Evolutionary conservation across 306 rosid species (phyloP), one percentile per base, ranked within the genome.

Genomic region (Ochetophila trinervis): DNA sequence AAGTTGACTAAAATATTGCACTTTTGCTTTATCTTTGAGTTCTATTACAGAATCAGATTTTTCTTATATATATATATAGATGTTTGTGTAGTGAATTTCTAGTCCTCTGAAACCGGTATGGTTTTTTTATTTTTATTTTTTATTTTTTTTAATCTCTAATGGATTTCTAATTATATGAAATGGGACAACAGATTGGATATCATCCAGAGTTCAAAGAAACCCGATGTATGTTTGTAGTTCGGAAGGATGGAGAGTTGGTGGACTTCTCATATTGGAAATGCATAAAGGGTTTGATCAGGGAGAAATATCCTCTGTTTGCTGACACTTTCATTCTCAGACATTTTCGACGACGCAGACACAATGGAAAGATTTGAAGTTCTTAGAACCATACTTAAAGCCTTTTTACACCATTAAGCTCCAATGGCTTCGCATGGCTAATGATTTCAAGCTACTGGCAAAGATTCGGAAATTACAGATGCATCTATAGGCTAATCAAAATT

Each of bases 231-330:
- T 84, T 87, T 79, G 79, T 87, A 57, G 93, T 64, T 15, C 72
- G 83, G 18, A 75, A 77, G 76, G 84, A 87, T 52, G 93, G 89
- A 35, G 78, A 79, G 72, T 22, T 73, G 57, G 76, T 87, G 56
- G 93, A 87, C 67, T 87, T 87, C 65, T 87, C 93, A 30, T 87
- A 75, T 65, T 87, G 93, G 93, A 87, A 87, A 68, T 87, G 93
- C 68, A 73, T 87, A 63, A 87, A 87, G 79, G 93, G 93, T 23
- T 77, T 87, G 84, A 84, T 87, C 74, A 67, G 81, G 74, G 82
- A 77, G 69, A 87, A 84, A 34, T 84, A 84, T 60, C 93, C 93
- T 48, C 77, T 81, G 67, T 84, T 78, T 73, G 92, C 92, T 6
- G 93, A 87, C 67, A 82, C 76, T 68, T 87, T 84, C 79, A 84